Percentiles rank a stretch among this genome's conserved stretches.
Evolutionary conservation across 176 grass and related monocot genomes (phyloP).

Genomic region (Carex cristatella): DNA sequence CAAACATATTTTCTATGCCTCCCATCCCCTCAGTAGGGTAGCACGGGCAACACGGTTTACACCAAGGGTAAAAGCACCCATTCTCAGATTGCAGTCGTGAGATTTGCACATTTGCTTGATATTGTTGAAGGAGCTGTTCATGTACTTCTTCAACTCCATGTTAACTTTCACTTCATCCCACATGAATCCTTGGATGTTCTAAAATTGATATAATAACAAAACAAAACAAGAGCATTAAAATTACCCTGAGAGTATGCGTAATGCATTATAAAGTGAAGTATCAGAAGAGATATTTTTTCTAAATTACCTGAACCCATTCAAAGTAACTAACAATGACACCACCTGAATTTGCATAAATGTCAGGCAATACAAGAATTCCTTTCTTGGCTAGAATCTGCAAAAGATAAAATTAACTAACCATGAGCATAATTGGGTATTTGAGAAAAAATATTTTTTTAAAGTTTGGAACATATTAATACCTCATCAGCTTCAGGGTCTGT

Average conservation of each 20-base stretch:
- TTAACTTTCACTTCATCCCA: constrained; percentile 97
- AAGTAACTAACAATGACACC: constrained; percentile 97
- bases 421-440: background rate
- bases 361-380: constrained; percentile 73
- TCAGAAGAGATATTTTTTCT: background rate
- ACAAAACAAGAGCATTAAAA: constrained; percentile 3
- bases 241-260: background rate
- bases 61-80: constrained; percentile 92
- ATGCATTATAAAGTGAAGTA: background rate
- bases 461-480: constrained; percentile 31
- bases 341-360: constrained; percentile 93
- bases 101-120: constrained; percentile 87
- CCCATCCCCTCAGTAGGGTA: constrained; percentile 92
- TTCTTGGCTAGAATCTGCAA: constrained; percentile 81
- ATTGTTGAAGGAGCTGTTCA: constrained; percentile 62
- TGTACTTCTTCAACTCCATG: constrained; percentile 92
- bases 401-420: background rate
- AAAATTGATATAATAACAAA: constrained; percentile 16
- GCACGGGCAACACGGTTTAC: constrained; percentile 89
- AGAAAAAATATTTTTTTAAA: background rate
- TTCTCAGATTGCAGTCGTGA: constrained; percentile 82
- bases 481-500: constrained; percentile 97
- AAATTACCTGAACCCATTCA: constrained; percentile 96
- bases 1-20: constrained; percentile 37
- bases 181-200: constrained; percentile 99